Evolutionary conservation across 2,329 filamentous ascomycete genomes (phyloP).

Genomic region (Talaromyces sp.): DNA sequence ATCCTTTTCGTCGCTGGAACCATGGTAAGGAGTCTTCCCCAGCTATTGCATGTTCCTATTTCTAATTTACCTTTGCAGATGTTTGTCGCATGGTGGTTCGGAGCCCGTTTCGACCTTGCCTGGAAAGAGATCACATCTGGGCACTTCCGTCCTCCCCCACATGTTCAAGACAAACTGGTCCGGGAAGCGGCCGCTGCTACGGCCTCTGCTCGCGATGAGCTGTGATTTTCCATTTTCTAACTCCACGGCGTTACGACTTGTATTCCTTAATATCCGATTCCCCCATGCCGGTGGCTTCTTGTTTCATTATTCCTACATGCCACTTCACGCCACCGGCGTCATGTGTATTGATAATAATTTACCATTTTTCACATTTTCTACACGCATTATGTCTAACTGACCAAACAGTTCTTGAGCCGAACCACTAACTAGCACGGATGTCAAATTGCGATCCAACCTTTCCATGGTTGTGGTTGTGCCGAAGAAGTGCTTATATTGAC

Average conservation of each 20-base stretch:
- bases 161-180: not conserved
- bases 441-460: conserved; percentile 96
- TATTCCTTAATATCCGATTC: conserved; percentile 29
- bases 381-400: too few relatives aligned
- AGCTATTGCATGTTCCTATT: not conserved
- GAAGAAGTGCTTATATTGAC: conserved; percentile 93
- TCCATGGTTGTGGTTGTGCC: conserved; percentile 91
- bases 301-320: conserved; percentile 28
- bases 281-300: conserved; percentile 30
- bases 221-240: conserved; percentile 33
- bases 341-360: conserved; percentile 38
- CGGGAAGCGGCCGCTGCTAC: not conserved
- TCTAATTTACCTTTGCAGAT: conserved; percentile 56
- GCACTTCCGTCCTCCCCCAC: conserved; percentile 47
- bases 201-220: conserved; percentile 42
- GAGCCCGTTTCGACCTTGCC: conserved; percentile 78
- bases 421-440: conserved; percentile 77
- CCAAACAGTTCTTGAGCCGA: too few relatives aligned
- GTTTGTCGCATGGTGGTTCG: conserved; percentile 74
- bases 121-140: conserved; percentile 58
- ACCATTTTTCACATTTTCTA: conserved; percentile 19
- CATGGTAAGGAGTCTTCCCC: conserved; percentile 67
- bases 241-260: conserved; percentile 36
- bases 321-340: conserved; percentile 21
- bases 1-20: conserved; percentile 70